Evolutionary conservation across 1,284 basidiomycete species (phyloP), one percentile per base, ranked within the genome.

Genomic region (Pascua sp.): DNA sequence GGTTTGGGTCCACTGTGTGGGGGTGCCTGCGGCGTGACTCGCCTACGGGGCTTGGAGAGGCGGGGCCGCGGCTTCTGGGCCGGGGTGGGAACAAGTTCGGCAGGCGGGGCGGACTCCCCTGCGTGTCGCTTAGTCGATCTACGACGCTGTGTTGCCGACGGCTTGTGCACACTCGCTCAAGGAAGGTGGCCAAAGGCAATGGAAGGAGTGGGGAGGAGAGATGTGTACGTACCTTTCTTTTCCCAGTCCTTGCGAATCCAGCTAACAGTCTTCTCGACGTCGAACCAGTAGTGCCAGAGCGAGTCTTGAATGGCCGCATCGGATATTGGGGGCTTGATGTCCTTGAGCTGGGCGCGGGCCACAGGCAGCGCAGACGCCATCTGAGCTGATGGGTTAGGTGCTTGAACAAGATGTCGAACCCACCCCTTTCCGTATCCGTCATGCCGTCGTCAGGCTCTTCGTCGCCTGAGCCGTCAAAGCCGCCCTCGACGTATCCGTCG

Each of bases 241-340:
- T 86, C 74, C 64, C 73, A 67, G 43, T 78, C 76, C 59, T 76
- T 77, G 37, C 88, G 66, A 24, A 92, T 80, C 82, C 86, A 89
- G 42, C 84, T 77, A 13, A 94, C 78, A 8, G 89, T 86, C 68
- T 86, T 83, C 43, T 91, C 85, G 16, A 89, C 83, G 68, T 97
- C 87, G 68, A 96, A 98, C 77, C 89, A 90, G 66, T 82, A 85
- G 66, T 98, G 86, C 88, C 92, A 98, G 46, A 98, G 80, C 1
- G 84, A 82, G 64, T 93, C 88, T 68, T 84, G 85, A 73, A 98
- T 89, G 51, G 84, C 82, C 42, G 79, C 75, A 71, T 95, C 90
- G 41, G 87, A 80, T 49, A 95, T 78, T 15, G 85, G 86, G 39
- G 86, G 86, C 44, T 81, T 82, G 69, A 86, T 81, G 60, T 84